Evolutionary conservation across 1,284 basidiomycete genomes (phyloP), one percentile per base, ranked within the genome.

Genomic region (Rhodotorula sp.): DNA sequence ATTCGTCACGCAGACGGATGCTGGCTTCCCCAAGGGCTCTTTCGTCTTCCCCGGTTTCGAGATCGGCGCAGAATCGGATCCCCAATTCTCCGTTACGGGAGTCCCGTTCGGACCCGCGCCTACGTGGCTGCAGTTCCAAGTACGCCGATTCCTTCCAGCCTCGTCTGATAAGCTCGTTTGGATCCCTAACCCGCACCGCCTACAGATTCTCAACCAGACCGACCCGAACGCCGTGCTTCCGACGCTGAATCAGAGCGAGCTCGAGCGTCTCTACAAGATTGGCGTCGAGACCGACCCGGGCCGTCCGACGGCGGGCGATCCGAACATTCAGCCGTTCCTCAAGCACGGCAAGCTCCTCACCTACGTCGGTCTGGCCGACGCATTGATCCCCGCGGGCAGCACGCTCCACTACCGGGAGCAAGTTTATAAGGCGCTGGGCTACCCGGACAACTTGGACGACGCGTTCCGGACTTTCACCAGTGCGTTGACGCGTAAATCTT

Each of bases 291-390:
- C 66, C 6, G 49, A 64, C 50, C 62, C 71, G 12, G 62, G 77
- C 2, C 56, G 60, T 15, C 74, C 72, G 12, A 76, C 68, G 45
- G 78, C 78, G 19, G 70, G 61, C 28, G 57, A 78, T 31, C 62
- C 67, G 18, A 57, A 78, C 66, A 73, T 78, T 31, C 34, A 54
- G 43, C 52, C 58, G 0, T 78, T 76, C 70, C 67, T 77, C 28
- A 70, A 63, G 28, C 67, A 66, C 21, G 76, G 76, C 15, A 78
- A 77, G 65, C 65, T 78, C 5, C 21, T 77, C 0, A 75, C 73
- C 18, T 63, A 63, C 47, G 62, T 64, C 45, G 54, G 78, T 1
- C 45, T 73, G n/a, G 67, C 75, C 10, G 77, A 77, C 45, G 57
- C 54, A 4, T 60, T 78, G 26, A 78, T 78, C 54, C 76, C 77